Percentiles rank a stretch among this genome's conserved stretches.
phyloP scores from a whole-genome alignment of 129 eudicot genomes.

The Oenanthe sinensis region DNA sequence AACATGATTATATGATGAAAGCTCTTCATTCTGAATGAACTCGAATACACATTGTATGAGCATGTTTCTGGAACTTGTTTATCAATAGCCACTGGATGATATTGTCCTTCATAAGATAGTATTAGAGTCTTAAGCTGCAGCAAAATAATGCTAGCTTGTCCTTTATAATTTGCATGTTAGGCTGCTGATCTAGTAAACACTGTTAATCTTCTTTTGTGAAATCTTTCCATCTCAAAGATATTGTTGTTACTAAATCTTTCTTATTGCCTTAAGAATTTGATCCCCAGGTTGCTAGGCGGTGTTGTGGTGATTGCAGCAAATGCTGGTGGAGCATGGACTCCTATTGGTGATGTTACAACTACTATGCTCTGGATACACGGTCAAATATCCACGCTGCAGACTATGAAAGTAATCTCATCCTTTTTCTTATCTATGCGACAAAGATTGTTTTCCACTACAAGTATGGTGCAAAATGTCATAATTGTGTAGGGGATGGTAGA shows the following conservation, averaged over 20 bases:
- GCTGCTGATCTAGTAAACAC: neutral
- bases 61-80: neutral
- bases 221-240: neutral
- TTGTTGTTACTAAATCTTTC: neutral
- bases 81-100: neutral
- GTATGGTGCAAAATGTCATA: neutral
- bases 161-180: neutral
- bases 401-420: conserved; percentile 59
- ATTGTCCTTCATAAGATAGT: neutral
- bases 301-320: conserved; percentile 97
- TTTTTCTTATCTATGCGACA: neutral
- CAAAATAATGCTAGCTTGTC: neutral
- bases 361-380: conserved; percentile 99
- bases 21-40: conserved; percentile 7
- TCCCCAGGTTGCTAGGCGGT: conserved; percentile 77
- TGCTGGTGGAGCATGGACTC: conserved; percentile 99
- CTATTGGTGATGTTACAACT: conserved; percentile 97
- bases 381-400: conserved; percentile 81
- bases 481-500: neutral
- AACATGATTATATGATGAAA: neutral
- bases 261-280: neutral
- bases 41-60: neutral
- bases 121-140: neutral
- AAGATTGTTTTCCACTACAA: neutral
- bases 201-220: neutral